A percentile compares a stretch with the other conserved stretches of the same genome.
These are phyloP conservation scores for Geotrichum candidum DNA, from an alignment of 1,139 yeast species.

Conservation along the genomic window DNA sequence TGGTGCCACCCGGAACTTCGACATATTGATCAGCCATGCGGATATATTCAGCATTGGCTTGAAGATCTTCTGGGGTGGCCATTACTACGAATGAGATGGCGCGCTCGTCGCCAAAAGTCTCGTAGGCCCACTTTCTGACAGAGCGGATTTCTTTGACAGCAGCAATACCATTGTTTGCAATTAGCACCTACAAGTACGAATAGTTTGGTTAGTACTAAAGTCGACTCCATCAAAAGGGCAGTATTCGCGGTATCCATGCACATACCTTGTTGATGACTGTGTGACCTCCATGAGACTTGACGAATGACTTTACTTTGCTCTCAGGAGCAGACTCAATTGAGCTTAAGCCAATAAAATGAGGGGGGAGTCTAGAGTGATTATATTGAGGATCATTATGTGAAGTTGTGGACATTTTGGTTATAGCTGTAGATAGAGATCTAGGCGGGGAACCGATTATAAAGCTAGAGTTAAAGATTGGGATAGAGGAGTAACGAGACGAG, in stretches of 20 bases:
- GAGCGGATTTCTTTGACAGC: constrained; percentile 98
- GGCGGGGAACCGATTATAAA: not conserved
- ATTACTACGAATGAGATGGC: constrained; percentile 91
- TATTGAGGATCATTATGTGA: constrained; percentile 11
- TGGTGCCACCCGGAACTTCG: constrained; percentile 98
- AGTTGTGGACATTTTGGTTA: not conserved
- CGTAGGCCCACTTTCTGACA: constrained; percentile 97
- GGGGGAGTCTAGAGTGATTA: constrained; percentile 43
- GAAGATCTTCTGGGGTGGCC: constrained; percentile 99
- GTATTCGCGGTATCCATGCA: constrained; percentile 3
- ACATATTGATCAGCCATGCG: constrained; percentile 99
- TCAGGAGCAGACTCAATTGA: constrained; percentile 68
- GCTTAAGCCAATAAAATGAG: constrained; percentile 76
- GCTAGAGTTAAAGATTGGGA: not conserved
- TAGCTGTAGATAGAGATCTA: not conserved
- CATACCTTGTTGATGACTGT: constrained; percentile 70
- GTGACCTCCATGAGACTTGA: constrained; percentile 82
- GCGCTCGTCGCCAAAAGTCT: constrained; percentile 91
- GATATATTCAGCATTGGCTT: constrained; percentile 94
- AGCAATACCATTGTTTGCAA: constrained; percentile 98
- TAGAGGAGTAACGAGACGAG: not conserved
- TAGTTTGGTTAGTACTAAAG: not conserved
- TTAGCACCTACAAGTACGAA: constrained; percentile 47
- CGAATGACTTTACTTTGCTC: constrained; percentile 72
- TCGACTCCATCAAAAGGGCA: not conserved